Evolutionary conservation across 805 yeast genomes (phyloP).

Genomic region (Saccharomycopsis microspora): DNA sequence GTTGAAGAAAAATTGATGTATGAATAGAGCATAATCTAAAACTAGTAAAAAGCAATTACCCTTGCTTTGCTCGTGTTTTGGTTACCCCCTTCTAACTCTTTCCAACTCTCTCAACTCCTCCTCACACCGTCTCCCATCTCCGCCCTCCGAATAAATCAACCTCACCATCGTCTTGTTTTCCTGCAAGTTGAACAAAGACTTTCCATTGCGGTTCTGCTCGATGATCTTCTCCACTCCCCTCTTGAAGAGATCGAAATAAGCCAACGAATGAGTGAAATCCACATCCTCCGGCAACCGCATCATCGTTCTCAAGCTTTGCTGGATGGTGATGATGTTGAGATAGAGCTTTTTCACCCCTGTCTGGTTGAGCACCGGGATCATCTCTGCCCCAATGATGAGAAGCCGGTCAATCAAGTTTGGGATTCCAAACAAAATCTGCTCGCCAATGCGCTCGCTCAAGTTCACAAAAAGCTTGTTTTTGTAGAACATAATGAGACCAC

Average conservation of each 20-base stretch:
- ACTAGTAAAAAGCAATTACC: too few relatives aligned
- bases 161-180: slow-evolving; percentile 42
- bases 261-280: slow-evolving; percentile 39
- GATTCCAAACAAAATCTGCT: slow-evolving; percentile 34
- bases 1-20: too few relatives aligned
- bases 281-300: slow-evolving; percentile 39
- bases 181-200: slow-evolving; percentile 26
- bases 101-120: too few relatives aligned
- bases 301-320: slow-evolving; percentile 56
- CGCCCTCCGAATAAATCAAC: slow-evolving; percentile 24
- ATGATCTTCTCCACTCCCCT: slow-evolving; percentile 35
- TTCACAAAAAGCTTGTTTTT: slow-evolving; percentile 30
- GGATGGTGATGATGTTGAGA: slow-evolving; percentile 52
- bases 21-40: too few relatives aligned
- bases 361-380: slow-evolving; percentile 38
- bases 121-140: not conserved
- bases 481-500: slow-evolving; percentile 33
- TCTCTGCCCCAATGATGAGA: slow-evolving; percentile 39
- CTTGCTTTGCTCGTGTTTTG: too few relatives aligned
- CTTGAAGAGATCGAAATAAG: slow-evolving; percentile 47
- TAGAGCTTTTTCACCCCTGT: slow-evolving; percentile 50
- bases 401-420: slow-evolving; percentile 39
- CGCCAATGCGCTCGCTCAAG: slow-evolving; percentile 22
- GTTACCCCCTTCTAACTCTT: too few relatives aligned
- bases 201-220: slow-evolving; percentile 27